Conservation (phyloP, 176 grass and related monocot species). For the Oryza glaberrima region DNA sequence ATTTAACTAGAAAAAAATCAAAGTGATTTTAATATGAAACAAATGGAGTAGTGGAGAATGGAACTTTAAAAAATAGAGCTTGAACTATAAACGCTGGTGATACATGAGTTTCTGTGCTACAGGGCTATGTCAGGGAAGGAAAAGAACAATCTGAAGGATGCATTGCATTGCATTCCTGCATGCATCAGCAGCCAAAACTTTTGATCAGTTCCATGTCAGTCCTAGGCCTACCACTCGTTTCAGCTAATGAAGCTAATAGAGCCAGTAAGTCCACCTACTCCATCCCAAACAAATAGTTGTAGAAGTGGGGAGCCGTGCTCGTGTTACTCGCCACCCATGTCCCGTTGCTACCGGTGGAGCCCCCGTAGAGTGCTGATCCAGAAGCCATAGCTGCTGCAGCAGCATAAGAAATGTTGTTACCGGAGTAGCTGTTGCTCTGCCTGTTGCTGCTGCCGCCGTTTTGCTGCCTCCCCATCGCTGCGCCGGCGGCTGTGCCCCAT, state of each 20-base stretch:
- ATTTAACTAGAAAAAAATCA: no score
- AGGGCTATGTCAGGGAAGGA: constrained; percentile 41
- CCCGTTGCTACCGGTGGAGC: constrained; percentile 58
- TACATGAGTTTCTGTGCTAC: constrained; percentile 48
- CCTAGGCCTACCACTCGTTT: constrained; percentile 63
- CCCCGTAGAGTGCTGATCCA: constrained; percentile 53
- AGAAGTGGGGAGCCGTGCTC: constrained; percentile 62
- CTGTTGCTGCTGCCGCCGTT: constrained; percentile 37
- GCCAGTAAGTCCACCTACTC: constrained; percentile 59
- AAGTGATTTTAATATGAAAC: no score
- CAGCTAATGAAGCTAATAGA: constrained; percentile 29
- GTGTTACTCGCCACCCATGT: constrained; percentile 58
- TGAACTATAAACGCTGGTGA: constrained; percentile 45
- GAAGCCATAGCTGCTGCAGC: constrained; percentile 46
- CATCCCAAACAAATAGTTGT: constrained; percentile 77
- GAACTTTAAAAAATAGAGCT: constrained; percentile 40
- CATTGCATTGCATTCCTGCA: constrained; percentile 23
- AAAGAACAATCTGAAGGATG: constrained; percentile 47
- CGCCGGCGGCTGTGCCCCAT: constrained; percentile 34
- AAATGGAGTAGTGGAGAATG: not conserved
- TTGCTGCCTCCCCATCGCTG: constrained; percentile 45
- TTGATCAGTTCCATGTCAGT: constrained; percentile 77
- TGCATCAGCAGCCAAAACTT: constrained; percentile 63
- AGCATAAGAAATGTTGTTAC: constrained; percentile 62
- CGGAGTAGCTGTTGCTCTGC: constrained; percentile 48